These are phyloP conservation scores for Yamadazyma sp. DNA, from an alignment of 805 yeast species.

Conservation along the genomic window DNA sequence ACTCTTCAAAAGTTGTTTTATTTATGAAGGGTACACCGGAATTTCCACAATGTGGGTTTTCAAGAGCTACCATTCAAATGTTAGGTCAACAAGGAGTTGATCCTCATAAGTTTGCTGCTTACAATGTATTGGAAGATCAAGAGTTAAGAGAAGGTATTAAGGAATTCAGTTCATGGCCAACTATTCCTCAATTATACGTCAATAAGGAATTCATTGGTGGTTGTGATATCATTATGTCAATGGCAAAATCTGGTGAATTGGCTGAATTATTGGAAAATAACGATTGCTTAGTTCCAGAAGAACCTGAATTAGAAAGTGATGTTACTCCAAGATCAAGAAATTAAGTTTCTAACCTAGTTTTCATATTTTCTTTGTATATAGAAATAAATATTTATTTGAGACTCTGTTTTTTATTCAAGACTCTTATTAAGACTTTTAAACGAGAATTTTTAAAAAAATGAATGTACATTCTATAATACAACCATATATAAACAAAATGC, in stretches of 20 bases:
- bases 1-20: constrained; percentile 88
- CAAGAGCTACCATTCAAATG: constrained; percentile 89
- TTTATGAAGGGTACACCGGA: constrained; percentile 99
- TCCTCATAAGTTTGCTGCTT: constrained; percentile 94
- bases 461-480: no score
- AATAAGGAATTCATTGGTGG: constrained; percentile 94
- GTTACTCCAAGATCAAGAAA: constrained; percentile 37
- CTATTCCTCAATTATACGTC: constrained; percentile 94
- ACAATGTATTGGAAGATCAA: constrained; percentile 90
- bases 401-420: no score
- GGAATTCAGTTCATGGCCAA: constrained; percentile 97
- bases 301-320: constrained; percentile 43
- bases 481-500: no score
- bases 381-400: no score
- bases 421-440: no score
- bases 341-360: no score
- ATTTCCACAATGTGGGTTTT: constrained; percentile 96
- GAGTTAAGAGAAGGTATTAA: constrained; percentile 94
- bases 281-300: constrained; percentile 77
- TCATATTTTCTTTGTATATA: no score
- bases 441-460: no score
- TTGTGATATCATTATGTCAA: constrained; percentile 87
- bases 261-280: constrained; percentile 78
- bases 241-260: constrained; percentile 91
- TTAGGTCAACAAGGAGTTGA: constrained; percentile 97